phyloP scores from a whole-genome alignment of 257 asterid species.

The Fraxinus pennsylvanica region DNA sequence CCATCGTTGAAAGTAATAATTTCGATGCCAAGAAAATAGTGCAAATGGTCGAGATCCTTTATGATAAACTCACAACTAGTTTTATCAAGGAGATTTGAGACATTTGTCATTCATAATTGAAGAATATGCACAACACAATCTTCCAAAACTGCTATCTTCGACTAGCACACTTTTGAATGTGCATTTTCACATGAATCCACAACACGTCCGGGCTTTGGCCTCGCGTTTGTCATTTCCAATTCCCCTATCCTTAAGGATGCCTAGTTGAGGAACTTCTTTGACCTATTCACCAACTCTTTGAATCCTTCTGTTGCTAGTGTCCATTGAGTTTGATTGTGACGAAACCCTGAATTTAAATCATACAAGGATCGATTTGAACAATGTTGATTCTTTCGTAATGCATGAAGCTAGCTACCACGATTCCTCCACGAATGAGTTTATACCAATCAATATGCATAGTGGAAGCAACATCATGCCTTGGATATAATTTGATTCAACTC shows the following conservation, averaged over 20 bases:
- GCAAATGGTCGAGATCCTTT: neutral
- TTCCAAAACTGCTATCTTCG: too few species aligned
- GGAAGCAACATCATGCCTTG: constrained; percentile 24
- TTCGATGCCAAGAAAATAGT: neutral
- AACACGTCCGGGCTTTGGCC: too few species aligned
- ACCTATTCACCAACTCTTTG: too few species aligned
- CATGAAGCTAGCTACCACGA: constrained; percentile 16
- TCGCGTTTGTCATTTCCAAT: too few species aligned
- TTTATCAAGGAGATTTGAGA: too few species aligned
- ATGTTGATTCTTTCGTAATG: neutral
- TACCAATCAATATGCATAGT: too few species aligned
- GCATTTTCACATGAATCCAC: too few species aligned
- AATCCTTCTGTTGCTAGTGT: neutral
- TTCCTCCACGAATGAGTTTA: neutral
- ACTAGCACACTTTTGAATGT: too few species aligned
- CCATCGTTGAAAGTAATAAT: neutral
- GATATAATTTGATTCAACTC: constrained; percentile 27
- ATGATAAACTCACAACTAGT: neutral
- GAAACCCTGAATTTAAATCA: constrained; percentile 20
- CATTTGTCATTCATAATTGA: too few species aligned
- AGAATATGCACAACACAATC: too few species aligned
- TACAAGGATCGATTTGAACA: constrained; percentile 17
- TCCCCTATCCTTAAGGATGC: too few species aligned
- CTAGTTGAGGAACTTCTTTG: too few species aligned
- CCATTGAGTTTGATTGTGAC: constrained; percentile 20